Base-by-base conservation (phyloP, 2,329 filamentous ascomycete genomes). In the Xenoacremonium recifei region DNA sequence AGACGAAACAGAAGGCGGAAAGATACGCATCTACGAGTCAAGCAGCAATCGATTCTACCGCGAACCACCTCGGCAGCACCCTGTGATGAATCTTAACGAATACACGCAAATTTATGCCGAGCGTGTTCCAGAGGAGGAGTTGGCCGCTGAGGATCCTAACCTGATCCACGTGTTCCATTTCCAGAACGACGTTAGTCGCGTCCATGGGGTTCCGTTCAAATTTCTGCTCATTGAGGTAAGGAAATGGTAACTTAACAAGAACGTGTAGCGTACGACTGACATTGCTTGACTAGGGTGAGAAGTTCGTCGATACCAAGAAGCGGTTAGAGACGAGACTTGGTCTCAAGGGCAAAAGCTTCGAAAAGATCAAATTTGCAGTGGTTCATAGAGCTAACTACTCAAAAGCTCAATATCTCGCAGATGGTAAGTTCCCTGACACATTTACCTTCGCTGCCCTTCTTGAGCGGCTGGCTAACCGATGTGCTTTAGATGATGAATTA, bases 361-460 rank as follows among this genome's bases (percentile, higher is more conserved):
- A 99, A 67, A 97, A 97, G 75, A 93, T 99, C 67, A 96, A 95
- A 67, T 96, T 99, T 72, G 87, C 90, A 6, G 68, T 95, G 21
- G 79, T 96, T 38, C 75, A 83, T 63, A 76, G 87, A 62, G 76
- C 81, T 38, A 73, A 74, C 31, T 95, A 88, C 66, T 82, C 86
- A 29, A 89, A 86, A 60, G 86, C 90, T 19, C 78, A 82, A 45
- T 95, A 95, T 69, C 73, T 99, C 35, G 82, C 85, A 53, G 93
- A 97, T 69, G 90, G 92, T 96, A 17, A 6, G 56, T 50, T 17
- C 5, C 10, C 4, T 10, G 10, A 6, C 15, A 15, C 35, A 17
- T 7, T n/a, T n/a, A n/a, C n/a, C n/a, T n/a, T 23, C 9, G 9
- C 35, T 45, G 21, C 37, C 32, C 9, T 2, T 10, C 13, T n/a